Percentiles rank a stretch among this genome's conserved stretches.
Evolutionary conservation across 2,329 filamentous ascomycete species (phyloP).

Genomic region (Leptographium radiaticola): DNA sequence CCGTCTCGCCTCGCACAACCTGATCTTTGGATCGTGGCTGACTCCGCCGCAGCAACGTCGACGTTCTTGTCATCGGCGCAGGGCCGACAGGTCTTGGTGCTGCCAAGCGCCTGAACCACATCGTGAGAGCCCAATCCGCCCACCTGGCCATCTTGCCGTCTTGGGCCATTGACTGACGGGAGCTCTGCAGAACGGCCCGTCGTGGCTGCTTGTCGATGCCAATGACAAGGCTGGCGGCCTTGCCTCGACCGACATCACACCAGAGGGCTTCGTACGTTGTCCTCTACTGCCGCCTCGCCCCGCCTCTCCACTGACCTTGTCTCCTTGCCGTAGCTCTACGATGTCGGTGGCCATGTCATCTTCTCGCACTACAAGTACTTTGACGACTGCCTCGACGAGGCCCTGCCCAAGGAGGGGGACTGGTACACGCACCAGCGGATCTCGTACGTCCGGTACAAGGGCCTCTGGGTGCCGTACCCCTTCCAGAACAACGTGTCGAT

Average conservation of each 20-base stretch:
- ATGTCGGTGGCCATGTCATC: constrained; percentile 96
- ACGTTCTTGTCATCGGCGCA: constrained; percentile 95
- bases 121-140: constrained; percentile 46
- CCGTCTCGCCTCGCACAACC: not conserved
- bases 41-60: constrained; percentile 55
- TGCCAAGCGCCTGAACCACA: constrained; percentile 93
- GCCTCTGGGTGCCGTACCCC: constrained; percentile 93
- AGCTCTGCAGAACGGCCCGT: constrained; percentile 60
- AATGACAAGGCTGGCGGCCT: constrained; percentile 89
- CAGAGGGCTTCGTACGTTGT: constrained; percentile 85
- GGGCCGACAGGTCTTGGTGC: constrained; percentile 95
- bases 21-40: too few relatives aligned
- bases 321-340: constrained; percentile 60
- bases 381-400: constrained; percentile 96
- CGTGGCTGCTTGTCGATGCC: constrained; percentile 91
- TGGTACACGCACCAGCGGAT: constrained; percentile 98
- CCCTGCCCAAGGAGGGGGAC: constrained; percentile 82
- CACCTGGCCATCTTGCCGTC: not conserved
- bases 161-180: constrained; percentile 12
- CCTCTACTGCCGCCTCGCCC: constrained; percentile 2
- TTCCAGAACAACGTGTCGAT: constrained; percentile 99
- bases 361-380: constrained; percentile 99
- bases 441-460: constrained; percentile 96
- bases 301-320: not conserved
- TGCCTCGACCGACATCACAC: constrained; percentile 86